Base-by-base conservation (phyloP, 768 basidiomycete species). In the Rhodosporidiobolus odoratus region DNA sequence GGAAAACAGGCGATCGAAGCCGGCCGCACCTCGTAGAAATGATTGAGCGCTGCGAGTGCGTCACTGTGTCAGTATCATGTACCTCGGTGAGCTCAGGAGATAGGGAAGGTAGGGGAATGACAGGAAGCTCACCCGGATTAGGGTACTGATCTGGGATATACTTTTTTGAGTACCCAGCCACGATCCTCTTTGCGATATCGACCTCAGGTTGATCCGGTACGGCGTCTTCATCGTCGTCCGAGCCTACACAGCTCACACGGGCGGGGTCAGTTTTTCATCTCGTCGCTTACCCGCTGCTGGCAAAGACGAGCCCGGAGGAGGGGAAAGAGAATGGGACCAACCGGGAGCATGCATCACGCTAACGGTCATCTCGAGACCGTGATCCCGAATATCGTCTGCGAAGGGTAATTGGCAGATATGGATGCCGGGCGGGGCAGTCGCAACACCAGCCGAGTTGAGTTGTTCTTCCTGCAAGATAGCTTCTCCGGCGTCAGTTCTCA, bases 361-460 rank as follows among this genome's bases (percentile, higher is more conserved):
- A 74, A 84, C 82, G 12, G 83, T 87, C 64, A 85, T 83, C 27
- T 87, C 85, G 17, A 92, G 80, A 3, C 89, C 87, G 10, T 89
- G 89, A 27, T 84, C 83, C 58, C 96, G 86, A 58, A 98, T 89
- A 76, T 99, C 96, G 77, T 99, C 96, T 7, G 90, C 89, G 78
- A 90, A 99, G 1, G 95, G 94, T n/a, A 97, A 79, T 23, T 89
- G 89, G 67, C 97, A 88, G 60, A 98, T 82, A 79, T 98, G 93
- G 76, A 98, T 89, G 9, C 96, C 96, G 2, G 90, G 86, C 41
- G 96, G 91, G 50, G 89, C 87, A 61, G 80, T 76, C 63, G 85
- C 86, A 83, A 86, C 89, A 12, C 90, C 91, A 40, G 87, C 86
- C 2, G 75, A 57, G 75, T 88, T 87, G 41, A 81, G 74, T 57